Evolutionary conservation across 2,329 filamentous ascomycete species (phyloP).

Genomic region (Rutstroemia sydowiana): DNA sequence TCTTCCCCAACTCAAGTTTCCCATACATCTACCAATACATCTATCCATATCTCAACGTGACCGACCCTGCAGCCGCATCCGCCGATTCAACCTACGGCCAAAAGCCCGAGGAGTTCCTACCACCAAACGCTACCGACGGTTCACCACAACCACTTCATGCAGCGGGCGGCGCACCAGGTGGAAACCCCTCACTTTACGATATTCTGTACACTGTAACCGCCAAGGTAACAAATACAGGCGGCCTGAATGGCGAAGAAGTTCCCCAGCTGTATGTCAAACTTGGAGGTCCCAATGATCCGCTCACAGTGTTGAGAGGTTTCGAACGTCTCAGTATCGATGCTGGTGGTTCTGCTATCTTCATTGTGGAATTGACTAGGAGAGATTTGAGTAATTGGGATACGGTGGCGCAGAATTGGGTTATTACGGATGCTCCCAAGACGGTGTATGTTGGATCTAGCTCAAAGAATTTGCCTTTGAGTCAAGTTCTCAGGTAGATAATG

Average conservation of each 20-base stretch:
- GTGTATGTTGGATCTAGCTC: constrained; percentile 29
- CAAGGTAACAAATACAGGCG: constrained; percentile 49
- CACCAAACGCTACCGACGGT: constrained; percentile 37
- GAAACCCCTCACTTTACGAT: constrained; percentile 48
- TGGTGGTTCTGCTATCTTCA: constrained; percentile 61
- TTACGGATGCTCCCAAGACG: constrained; percentile 26
- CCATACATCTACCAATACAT: constrained; percentile 42
- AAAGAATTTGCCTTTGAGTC: constrained; percentile 26
- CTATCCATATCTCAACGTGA: constrained; percentile 50
- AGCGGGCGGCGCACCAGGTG: constrained; percentile 46
- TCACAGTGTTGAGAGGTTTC: constrained; percentile 67
- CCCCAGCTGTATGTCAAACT: constrained; percentile 67
- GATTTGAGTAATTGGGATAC: constrained; percentile 87
- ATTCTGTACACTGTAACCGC: constrained; percentile 46
- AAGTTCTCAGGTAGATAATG: constrained; percentile 13
- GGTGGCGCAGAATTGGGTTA: constrained; percentile 73
- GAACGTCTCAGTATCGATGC: constrained; percentile 67
- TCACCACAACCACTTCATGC: constrained; percentile 38
- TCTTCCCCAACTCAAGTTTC: constrained; percentile 54
- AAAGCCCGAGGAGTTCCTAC: constrained; percentile 31
- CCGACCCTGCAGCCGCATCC: constrained; percentile 42
- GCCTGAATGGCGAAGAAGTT: constrained; percentile 47
- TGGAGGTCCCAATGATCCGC: constrained; percentile 67
- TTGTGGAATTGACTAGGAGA: constrained; percentile 62
- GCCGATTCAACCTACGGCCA: constrained; percentile 27